Conservation (phyloP, 768 basidiomycete genomes). For the Russula griseocarnosa region DNA sequence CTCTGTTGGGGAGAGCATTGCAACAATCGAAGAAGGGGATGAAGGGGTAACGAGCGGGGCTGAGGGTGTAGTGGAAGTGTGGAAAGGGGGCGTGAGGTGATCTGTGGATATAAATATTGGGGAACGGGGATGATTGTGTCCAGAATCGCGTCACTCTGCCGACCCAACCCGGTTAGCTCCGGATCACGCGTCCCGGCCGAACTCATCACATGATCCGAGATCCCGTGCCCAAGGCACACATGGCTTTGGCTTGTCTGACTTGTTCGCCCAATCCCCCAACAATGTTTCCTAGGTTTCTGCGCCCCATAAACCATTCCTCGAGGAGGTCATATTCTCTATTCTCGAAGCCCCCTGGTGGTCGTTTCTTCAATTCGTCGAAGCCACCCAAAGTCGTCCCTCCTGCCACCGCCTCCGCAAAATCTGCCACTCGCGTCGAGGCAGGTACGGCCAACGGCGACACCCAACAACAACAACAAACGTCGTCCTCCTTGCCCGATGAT, state of each 20-base stretch:
- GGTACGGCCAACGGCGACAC: constrained; percentile 35
- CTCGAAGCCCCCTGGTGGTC: constrained; percentile 69
- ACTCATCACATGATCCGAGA: background rate
- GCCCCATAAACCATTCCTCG: constrained; percentile 31
- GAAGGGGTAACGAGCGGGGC: background rate
- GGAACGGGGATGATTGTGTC: background rate
- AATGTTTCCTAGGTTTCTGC: constrained; percentile 26
- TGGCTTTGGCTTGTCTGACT: background rate
- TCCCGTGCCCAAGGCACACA: too few relatives aligned
- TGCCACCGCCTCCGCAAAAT: constrained; percentile 29
- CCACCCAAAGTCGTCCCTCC: constrained; percentile 47
- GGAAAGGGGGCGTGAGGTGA: background rate
- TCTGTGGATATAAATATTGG: background rate
- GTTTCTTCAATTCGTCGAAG: constrained; percentile 73
- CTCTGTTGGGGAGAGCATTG: constrained; percentile 12
- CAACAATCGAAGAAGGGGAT: background rate
- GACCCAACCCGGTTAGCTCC: background rate
- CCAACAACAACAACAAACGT: constrained; percentile 17
- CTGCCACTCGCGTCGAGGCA: constrained; percentile 41
- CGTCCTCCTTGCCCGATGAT: constrained; percentile 17
- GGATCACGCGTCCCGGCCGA: background rate
- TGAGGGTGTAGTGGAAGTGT: background rate
- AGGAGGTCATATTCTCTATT: constrained; percentile 71
- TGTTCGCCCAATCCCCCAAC: background rate
- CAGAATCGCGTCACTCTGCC: too few relatives aligned